These are phyloP conservation scores for Pyrenochaeta sp. DNA, from an alignment of 2,329 filamentous ascomycete genomes.

Conservation along the genomic window DNA sequence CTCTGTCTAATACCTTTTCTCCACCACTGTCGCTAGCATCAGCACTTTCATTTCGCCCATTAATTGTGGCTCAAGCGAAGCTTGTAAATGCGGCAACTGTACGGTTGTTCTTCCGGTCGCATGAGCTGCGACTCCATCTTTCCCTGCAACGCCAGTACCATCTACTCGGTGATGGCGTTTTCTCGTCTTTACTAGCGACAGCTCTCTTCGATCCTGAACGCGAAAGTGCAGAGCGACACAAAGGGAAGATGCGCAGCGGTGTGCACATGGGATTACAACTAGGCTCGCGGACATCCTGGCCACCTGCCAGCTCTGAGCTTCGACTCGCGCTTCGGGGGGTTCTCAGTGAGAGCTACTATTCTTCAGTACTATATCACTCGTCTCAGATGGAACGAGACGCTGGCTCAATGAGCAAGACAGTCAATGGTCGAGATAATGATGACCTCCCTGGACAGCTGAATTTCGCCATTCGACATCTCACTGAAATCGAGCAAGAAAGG, in stretches of 20 bases:
- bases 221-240: conserved; percentile 76
- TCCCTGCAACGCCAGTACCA: conserved; percentile 81
- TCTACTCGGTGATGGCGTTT: conserved; percentile 83
- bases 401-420: conserved; percentile 5
- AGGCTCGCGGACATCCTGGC: conserved; percentile 84
- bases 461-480: conserved; percentile 81
- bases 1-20: conserved; percentile 46
- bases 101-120: conserved; percentile 76
- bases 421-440: conserved; percentile 33
- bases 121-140: conserved; percentile 76
- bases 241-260: conserved; percentile 71
- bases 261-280: conserved; percentile 82
- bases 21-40: conserved; percentile 66
- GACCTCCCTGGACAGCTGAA: conserved; percentile 57
- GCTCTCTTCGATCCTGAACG: conserved; percentile 87
- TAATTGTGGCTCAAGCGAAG: conserved; percentile 76
- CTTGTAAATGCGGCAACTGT: conserved; percentile 81
- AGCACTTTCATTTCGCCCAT: conserved; percentile 76
- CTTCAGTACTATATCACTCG: conserved; percentile 43
- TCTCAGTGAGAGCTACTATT: conserved; percentile 75
- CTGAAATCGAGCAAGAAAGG: conserved; percentile 78
- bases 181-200: conserved; percentile 79
- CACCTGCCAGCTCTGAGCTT: conserved; percentile 92
- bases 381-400: conserved; percentile 12
- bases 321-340: conserved; percentile 87